Percentiles rank a stretch among this genome's conserved stretches.
Evolutionary conservation across 169 alveolate species (phyloP).

Genomic region (Plasmodium cynomolgi): DNA sequence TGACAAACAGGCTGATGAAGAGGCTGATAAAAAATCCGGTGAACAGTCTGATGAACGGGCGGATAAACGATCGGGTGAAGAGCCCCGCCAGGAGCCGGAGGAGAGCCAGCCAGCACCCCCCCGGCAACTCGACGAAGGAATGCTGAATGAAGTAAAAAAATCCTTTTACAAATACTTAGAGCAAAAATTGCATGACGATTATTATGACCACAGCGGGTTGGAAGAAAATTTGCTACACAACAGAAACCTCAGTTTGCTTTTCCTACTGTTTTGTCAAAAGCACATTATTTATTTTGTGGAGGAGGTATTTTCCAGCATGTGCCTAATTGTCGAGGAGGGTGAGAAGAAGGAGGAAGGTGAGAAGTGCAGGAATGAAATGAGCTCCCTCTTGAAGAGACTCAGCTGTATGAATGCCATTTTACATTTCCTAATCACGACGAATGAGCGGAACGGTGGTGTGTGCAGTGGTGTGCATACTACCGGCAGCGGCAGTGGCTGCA

Average conservation of each 20-base stretch:
- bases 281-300: slow-evolving; percentile 35
- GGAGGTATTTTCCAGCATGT: slow-evolving; percentile 3
- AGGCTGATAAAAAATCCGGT: neutral
- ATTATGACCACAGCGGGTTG: neutral
- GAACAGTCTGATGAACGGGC: neutral
- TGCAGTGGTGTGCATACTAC: neutral
- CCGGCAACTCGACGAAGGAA: neutral
- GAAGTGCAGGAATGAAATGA: neutral
- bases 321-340: neutral
- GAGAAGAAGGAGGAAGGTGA: neutral
- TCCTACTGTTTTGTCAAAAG: slow-evolving; percentile 29
- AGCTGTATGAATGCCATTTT: slow-evolving; percentile 25
- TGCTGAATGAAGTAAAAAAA: slow-evolving; percentile 17
- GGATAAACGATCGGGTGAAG: neutral
- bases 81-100: neutral
- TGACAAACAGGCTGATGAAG: neutral
- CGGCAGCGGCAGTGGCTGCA: neutral
- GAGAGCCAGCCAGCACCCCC: neutral
- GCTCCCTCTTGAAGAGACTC: slow-evolving; percentile 14
- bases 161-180: slow-evolving; percentile 14
- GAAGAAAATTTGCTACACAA: slow-evolving; percentile 35
- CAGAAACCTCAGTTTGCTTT: slow-evolving; percentile 6
- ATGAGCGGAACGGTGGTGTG: slow-evolving; percentile 1
- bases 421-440: slow-evolving; percentile 10
- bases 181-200: slow-evolving; percentile 13